Evolutionary conservation across 2,329 filamentous ascomycete genomes (phyloP).

Genomic region (Pyrenochaeta sp.): DNA sequence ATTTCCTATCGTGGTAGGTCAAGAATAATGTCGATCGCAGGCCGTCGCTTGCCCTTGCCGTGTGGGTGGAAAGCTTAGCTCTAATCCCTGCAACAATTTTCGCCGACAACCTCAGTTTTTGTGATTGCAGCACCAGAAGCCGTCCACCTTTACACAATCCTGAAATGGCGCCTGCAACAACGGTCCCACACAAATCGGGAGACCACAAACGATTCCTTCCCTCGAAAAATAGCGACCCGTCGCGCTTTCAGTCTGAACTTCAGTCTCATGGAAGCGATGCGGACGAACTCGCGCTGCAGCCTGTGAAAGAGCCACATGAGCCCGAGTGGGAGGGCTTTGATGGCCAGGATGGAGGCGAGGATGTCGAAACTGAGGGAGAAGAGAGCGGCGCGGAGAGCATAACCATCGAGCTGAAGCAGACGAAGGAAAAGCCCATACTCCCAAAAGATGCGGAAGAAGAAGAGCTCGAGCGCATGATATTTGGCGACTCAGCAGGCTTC

Average conservation of each 20-base stretch:
- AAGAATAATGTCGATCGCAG: constrained; percentile 18
- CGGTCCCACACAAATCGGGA: constrained; percentile 29
- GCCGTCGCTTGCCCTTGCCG: constrained; percentile 24
- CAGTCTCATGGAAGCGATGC: constrained; percentile 32
- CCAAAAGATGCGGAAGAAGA: constrained; percentile 85
- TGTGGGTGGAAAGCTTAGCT: constrained; percentile 20
- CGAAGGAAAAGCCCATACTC: constrained; percentile 30
- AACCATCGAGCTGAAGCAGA: constrained; percentile 31
- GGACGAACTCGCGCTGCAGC: constrained; percentile 34
- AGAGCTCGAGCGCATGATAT: constrained; percentile 86
- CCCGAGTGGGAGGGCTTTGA: constrained; percentile 40
- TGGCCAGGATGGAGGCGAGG: constrained; percentile 15
- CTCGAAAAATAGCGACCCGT: constrained; percentile 14
- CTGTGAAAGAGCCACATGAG: constrained; percentile 21
- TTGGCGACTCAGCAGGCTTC: constrained; percentile 88
- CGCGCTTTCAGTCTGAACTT: constrained; percentile 23
- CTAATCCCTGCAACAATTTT: constrained; percentile 47
- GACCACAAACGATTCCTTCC: constrained; percentile 31
- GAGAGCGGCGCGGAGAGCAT: constrained; percentile 32
- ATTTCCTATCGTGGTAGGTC: constrained; percentile 12
- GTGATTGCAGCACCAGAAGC: constrained; percentile 21
- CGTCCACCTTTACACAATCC: constrained; percentile 17
- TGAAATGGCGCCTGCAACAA: constrained; percentile 42
- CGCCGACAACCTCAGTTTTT: constrained; percentile 34
- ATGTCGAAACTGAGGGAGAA: constrained; percentile 6